Evolutionary conservation across 768 basidiomycete genomes (phyloP).

Genomic region (Rubroboletus satanas): DNA sequence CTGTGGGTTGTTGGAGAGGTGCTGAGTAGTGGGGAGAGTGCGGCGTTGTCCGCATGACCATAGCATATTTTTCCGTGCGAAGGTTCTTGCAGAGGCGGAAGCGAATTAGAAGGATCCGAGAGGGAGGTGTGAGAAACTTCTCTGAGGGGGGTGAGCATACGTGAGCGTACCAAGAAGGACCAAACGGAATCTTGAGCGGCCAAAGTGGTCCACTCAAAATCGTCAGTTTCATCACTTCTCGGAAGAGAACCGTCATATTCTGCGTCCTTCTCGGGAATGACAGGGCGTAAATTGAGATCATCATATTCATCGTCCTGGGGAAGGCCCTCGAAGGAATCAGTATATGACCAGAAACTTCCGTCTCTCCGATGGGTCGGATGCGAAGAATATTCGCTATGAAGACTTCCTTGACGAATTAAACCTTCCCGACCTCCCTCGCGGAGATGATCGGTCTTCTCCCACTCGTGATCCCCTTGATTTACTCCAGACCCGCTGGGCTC

Average conservation of each 20-base stretch:
- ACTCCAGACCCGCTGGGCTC: slow-evolving; percentile 26
- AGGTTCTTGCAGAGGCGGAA: slow-evolving; percentile 21
- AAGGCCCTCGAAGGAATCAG: slow-evolving; percentile 42
- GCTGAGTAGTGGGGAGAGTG: slow-evolving; percentile 10
- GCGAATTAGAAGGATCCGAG: slow-evolving; percentile 23
- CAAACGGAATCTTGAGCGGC: slow-evolving; percentile 9
- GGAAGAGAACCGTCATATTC: slow-evolving; percentile 15
- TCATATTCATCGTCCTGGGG: slow-evolving; percentile 19
- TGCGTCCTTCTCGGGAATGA: slow-evolving; percentile 16
- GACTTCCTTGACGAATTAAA: slow-evolving; percentile 20
- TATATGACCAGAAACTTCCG: slow-evolving; percentile 35
- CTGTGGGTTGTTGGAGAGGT: slow-evolving; percentile 21
- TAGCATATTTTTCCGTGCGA: slow-evolving; percentile 24
- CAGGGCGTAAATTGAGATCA: slow-evolving; percentile 9
- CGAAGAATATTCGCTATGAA: slow-evolving; percentile 4
- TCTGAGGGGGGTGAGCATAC: slow-evolving; percentile 32
- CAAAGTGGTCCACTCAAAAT: slow-evolving; percentile 14
- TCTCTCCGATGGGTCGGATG: slow-evolving; percentile 11
- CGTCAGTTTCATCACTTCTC: slow-evolving; percentile 10
- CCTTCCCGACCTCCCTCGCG: slow-evolving; percentile 14
- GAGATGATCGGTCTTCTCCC: slow-evolving; percentile 19
- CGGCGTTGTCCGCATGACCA: slow-evolving; percentile 26
- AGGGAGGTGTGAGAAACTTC: slow-evolving; percentile 27
- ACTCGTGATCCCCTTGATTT: slow-evolving; percentile 12
- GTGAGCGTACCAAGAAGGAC: slow-evolving; percentile 22